phyloP scores from a whole-genome alignment of 805 yeast species.

The Pichia scutulata region DNA sequence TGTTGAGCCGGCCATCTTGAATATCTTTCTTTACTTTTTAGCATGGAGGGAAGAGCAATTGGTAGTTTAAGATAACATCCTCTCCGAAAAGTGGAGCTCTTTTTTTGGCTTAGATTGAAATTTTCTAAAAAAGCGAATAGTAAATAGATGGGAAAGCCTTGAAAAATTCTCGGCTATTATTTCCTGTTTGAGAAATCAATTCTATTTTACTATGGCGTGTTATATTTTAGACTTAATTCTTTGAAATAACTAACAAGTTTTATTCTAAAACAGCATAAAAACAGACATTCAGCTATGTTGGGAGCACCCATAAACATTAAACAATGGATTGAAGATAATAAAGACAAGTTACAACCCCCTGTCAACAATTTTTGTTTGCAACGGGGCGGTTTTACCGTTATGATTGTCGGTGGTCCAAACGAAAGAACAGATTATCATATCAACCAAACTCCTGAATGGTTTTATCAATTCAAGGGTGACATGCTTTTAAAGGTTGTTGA shows the following conservation, averaged over 20 bases:
- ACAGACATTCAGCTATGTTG: slow-evolving; percentile 32
- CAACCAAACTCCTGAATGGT: slow-evolving; percentile 92
- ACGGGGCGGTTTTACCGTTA: slow-evolving; percentile 86
- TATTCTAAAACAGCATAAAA: too few relatives aligned
- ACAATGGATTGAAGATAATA: slow-evolving; percentile 75
- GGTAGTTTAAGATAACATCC: too few relatives aligned
- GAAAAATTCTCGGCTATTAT: too few relatives aligned
- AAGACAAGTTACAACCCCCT: slow-evolving; percentile 76
- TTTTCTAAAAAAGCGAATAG: too few relatives aligned
- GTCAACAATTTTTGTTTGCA: slow-evolving; percentile 88
- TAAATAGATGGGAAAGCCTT: too few relatives aligned
- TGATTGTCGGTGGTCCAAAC: slow-evolving; percentile 96
- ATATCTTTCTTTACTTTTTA: background rate
- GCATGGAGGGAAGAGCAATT: background rate
- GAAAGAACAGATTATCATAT: slow-evolving; percentile 90
- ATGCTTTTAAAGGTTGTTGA: slow-evolving; percentile 83
- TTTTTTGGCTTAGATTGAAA: too few relatives aligned
- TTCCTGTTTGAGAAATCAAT: too few relatives aligned
- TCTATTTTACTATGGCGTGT: too few relatives aligned
- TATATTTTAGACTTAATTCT: background rate
- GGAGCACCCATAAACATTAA: slow-evolving; percentile 68
- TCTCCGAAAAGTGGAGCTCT: too few relatives aligned
- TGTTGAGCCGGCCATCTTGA: slow-evolving; percentile 6
- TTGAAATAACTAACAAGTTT: too few relatives aligned
- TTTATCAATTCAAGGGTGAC: slow-evolving; percentile 76